Evolutionary conservation across 345 rosid genomes (phyloP).

Genomic region (Linum usitatissimum): DNA sequence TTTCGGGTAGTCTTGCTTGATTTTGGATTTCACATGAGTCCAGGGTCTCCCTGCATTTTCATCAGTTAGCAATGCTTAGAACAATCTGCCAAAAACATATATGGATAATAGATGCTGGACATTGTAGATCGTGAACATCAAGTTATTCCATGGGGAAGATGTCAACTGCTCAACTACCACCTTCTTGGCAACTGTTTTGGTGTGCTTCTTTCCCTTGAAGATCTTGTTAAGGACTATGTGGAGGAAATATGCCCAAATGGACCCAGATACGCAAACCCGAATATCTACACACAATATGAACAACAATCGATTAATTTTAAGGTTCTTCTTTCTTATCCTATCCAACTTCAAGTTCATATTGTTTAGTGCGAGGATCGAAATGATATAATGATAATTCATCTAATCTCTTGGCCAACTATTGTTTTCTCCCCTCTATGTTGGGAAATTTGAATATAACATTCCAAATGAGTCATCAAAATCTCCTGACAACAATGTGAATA

Average conservation of each 20-base stretch:
- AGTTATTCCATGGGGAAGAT: slow-evolving; percentile 79
- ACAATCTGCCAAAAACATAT: too few relatives aligned
- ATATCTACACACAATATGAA: slow-evolving; percentile 35
- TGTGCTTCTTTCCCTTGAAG: slow-evolving; percentile 80
- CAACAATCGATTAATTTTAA: not conserved
- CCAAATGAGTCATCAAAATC: too few relatives aligned
- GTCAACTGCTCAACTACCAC: slow-evolving; percentile 72
- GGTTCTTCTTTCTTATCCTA: too few relatives aligned
- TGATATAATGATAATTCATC: too few relatives aligned
- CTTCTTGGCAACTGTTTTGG: slow-evolving; percentile 88
- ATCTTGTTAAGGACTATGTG: slow-evolving; percentile 60
- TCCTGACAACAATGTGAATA: too few relatives aligned
- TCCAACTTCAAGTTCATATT: too few relatives aligned
- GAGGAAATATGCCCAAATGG: slow-evolving; percentile 76
- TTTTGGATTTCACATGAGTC: slow-evolving; percentile 57
- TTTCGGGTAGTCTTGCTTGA: slow-evolving; percentile 63
- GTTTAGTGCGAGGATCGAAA: too few relatives aligned
- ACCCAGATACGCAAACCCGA: slow-evolving; percentile 76
- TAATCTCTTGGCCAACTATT: too few relatives aligned
- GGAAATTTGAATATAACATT: too few relatives aligned
- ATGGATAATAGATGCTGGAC: too few relatives aligned
- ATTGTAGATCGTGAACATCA: slow-evolving; percentile 73
- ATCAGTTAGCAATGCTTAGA: not conserved
- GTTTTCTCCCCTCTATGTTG: too few relatives aligned
- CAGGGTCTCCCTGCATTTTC: slow-evolving; percentile 69